These are phyloP conservation scores for Penicillium sp. DNA, from an alignment of 2,329 filamentous ascomycete genomes.

Conservation along the genomic window DNA sequence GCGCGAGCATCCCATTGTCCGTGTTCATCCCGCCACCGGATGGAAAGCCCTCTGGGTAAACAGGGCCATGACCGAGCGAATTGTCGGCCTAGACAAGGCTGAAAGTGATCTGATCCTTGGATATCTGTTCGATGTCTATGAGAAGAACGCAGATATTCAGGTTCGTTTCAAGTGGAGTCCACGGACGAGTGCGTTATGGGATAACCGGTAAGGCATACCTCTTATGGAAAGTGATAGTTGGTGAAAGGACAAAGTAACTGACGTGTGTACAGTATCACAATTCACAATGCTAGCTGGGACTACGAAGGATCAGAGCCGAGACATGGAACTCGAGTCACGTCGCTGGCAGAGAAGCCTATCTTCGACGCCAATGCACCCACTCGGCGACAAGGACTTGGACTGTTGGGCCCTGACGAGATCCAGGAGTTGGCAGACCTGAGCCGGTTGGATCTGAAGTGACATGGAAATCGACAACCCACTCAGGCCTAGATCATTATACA, in stretches of 20 bases:
- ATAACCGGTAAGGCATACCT: slow-evolving; percentile 52
- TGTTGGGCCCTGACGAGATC: slow-evolving; percentile 55
- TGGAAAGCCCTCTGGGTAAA: slow-evolving; percentile 73
- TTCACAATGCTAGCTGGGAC: slow-evolving; percentile 70
- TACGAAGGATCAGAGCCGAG: slow-evolving; percentile 62
- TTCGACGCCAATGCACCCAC: slow-evolving; percentile 62
- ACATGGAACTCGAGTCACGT: slow-evolving; percentile 67
- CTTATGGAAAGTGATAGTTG: no score
- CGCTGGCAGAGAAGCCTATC: slow-evolving; percentile 65
- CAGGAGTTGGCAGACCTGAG: slow-evolving; percentile 16
- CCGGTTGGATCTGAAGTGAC: slow-evolving; percentile 6
- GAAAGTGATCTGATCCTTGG: slow-evolving; percentile 64
- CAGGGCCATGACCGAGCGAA: slow-evolving; percentile 61
- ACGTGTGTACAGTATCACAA: slow-evolving; percentile 54
- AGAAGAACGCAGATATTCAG: slow-evolving; percentile 66
- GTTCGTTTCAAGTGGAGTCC: slow-evolving; percentile 67
- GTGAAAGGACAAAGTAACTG: not conserved
- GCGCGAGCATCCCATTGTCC: slow-evolving; percentile 62
- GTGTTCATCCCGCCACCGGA: slow-evolving; percentile 66
- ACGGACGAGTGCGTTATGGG: slow-evolving; percentile 63
- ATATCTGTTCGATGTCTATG: slow-evolving; percentile 64
- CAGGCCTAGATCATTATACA: no score
- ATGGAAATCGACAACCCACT: no score
- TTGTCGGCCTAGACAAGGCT: slow-evolving; percentile 62
- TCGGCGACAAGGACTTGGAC: slow-evolving; percentile 59